These are phyloP conservation scores for Amanita molliuscula DNA, from an alignment of 768 basidiomycete species.

Conservation along the genomic window DNA sequence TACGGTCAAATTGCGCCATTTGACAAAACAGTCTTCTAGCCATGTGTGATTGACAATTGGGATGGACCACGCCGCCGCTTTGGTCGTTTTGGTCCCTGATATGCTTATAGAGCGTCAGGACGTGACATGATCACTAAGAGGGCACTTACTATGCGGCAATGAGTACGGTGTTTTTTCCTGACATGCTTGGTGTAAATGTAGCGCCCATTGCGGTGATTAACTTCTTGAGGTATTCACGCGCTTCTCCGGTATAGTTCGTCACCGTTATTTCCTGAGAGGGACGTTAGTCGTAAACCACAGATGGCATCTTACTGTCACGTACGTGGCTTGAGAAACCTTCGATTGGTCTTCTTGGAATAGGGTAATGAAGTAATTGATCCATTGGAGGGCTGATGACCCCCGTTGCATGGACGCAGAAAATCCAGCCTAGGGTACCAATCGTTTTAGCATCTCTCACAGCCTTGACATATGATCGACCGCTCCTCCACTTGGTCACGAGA, in stretches of 20 bases:
- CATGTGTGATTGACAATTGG: conserved; percentile 85
- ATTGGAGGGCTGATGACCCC: conserved; percentile 53
- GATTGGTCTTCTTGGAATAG: conserved; percentile 53
- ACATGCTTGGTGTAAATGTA: conserved; percentile 76
- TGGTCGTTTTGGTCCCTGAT: conserved; percentile 52
- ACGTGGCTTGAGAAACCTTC: conserved; percentile 55
- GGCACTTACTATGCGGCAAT: conserved; percentile 74
- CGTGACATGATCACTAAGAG: background rate
- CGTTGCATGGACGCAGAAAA: conserved; percentile 66
- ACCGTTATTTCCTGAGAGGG: conserved; percentile 60
- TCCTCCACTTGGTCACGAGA: conserved; percentile 58
- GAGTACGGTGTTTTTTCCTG: conserved; percentile 64
- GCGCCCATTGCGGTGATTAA: conserved; percentile 72
- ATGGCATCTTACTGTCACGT: conserved; percentile 14
- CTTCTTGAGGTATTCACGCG: conserved; percentile 82
- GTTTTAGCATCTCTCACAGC: conserved; percentile 47
- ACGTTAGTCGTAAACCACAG: background rate
- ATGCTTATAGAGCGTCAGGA: conserved; percentile 17
- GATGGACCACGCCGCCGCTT: conserved; percentile 73
- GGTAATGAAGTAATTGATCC: conserved; percentile 79
- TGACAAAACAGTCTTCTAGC: conserved; percentile 83
- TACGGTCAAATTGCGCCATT: conserved; percentile 64
- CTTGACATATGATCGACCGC: conserved; percentile 63
- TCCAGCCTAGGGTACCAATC: conserved; percentile 76
- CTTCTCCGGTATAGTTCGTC: conserved; percentile 82